These are phyloP conservation scores for Cercospora sp. DNA, from an alignment of 2,329 filamentous ascomycete species.

Conservation along the genomic window DNA sequence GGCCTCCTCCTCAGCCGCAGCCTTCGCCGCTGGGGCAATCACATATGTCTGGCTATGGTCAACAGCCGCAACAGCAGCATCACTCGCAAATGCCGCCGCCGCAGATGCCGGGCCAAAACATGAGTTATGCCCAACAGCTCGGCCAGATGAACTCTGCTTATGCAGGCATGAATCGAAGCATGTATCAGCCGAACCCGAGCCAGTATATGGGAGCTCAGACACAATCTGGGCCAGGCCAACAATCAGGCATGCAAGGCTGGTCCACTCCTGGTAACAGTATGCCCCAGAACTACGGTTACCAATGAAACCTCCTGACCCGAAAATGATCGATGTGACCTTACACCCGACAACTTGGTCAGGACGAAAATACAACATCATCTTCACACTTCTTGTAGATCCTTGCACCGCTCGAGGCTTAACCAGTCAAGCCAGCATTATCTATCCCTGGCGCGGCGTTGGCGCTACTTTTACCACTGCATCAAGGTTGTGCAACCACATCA, in stretches of 20 bases:
- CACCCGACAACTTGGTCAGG: constrained; percentile 4
- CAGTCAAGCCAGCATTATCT: constrained; percentile 17
- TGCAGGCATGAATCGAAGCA: constrained; percentile 50
- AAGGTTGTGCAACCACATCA: constrained; percentile 5
- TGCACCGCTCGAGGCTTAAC: constrained; percentile 20
- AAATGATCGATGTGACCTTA: constrained; percentile 8
- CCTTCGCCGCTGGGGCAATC: constrained; percentile 50
- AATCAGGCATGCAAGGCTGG: constrained; percentile 57
- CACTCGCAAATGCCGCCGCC: constrained; percentile 53
- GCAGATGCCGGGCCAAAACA: constrained; percentile 50
- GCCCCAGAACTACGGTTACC: constrained; percentile 39
- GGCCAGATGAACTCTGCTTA: constrained; percentile 49
- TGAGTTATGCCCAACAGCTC: constrained; percentile 50
- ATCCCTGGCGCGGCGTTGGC: constrained; percentile 14
- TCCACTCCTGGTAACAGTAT: constrained; percentile 44
- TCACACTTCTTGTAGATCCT: constrained; percentile 25
- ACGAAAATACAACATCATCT: constrained; percentile 11
- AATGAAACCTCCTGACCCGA: constrained; percentile 19
- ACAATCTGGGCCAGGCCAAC: constrained; percentile 45
- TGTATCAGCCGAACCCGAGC: constrained; percentile 52
- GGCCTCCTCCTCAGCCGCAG: constrained; percentile 51
- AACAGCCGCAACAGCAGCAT: constrained; percentile 44
- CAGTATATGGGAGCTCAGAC: constrained; percentile 43
- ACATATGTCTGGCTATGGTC: constrained; percentile 50
- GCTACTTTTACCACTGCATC: constrained; percentile 2